Evolutionary conservation across 169 alveolate species (phyloP), one percentile per base, ranked within the genome.

Genomic region (Cardiosporidium cionae): DNA sequence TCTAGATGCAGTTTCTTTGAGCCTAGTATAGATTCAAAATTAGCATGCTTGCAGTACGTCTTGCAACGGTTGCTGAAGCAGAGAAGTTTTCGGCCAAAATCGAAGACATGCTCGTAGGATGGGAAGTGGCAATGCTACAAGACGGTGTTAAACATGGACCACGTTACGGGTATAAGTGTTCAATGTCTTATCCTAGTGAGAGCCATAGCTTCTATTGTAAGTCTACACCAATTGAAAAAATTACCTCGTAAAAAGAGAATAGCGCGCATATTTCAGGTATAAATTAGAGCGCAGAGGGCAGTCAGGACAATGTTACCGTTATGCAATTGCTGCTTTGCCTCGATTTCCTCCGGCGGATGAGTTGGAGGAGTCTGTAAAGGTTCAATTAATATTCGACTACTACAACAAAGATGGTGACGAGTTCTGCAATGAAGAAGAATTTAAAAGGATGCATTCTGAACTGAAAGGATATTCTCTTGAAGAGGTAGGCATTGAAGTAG

Each of bases 121-220:
- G 78, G 70, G 88, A 83, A 1, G 36, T 71, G 0, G 88, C 84
- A 9, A 33, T 78, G 16, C 58, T 78, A 31, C 68, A 79, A 54
- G 88, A 83, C 52, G 88, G 86, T 0, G 79, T 83, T 31, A 70
- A 76, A 9, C 80, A 79, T 66, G 86, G 88, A 6, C 84, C 88
- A 0, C 72, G 82, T n/a, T 72, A 67, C 32, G 85, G 84, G 62
- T 77, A 52, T 7, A 67, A 7, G 25, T 4, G 5, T 29, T 33
- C 5, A 29, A 16, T 4, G 25, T 6, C 68, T 7, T 33, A 4
- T 58, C 5, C 5, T 4, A 58, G 68, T 6, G 7, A 33, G 5
- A n/a, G n/a, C n/a, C n/a, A n/a, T n/a, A n/a, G n/a, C n/a, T n/a
- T n/a, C n/a, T n/a, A n/a, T n/a, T n/a, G n/a, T n/a, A n/a, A n/a